Conservation (phyloP, 805 yeast genomes). For the Sporopachydermia lactativora region DNA sequence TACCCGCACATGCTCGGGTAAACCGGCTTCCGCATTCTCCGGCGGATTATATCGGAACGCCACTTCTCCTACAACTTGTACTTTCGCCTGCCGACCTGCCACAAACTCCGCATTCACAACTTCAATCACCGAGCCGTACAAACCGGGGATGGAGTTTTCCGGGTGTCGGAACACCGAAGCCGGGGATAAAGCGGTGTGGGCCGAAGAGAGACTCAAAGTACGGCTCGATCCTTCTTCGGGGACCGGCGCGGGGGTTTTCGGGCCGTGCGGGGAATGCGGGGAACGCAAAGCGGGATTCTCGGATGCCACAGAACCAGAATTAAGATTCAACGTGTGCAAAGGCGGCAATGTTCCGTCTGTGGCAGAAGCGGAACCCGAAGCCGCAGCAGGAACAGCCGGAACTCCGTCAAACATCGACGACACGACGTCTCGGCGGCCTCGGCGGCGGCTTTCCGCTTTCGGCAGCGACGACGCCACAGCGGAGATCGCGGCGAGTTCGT, state of each 20-base stretch:
- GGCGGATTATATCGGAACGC: constrained; percentile 54
- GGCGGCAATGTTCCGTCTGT: constrained; percentile 6
- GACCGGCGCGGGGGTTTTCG: background rate
- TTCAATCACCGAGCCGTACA: constrained; percentile 81
- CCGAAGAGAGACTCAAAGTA: constrained; percentile 4
- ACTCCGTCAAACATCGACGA: constrained; percentile 17
- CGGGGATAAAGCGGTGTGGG: constrained; percentile 17
- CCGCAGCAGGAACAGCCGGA: constrained; percentile 9
- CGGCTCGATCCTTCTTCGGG: constrained; percentile 3
- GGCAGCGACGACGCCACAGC: constrained; percentile 18
- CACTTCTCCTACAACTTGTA: constrained; percentile 71
- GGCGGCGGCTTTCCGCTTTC: constrained; percentile 14
- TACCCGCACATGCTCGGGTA: constrained; percentile 26
- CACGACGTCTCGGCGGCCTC: constrained; percentile 17
- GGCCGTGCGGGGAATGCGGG: constrained; percentile 3
- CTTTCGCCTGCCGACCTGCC: constrained; percentile 45
- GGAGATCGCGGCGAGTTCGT: constrained; percentile 18
- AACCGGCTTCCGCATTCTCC: constrained; percentile 9
- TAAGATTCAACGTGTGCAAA: constrained; percentile 6
- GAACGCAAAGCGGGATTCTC: constrained; percentile 5
- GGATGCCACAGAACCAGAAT: constrained; percentile 4
- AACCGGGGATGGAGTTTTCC: constrained; percentile 39
- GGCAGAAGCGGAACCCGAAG: constrained; percentile 6
- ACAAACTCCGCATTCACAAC: constrained; percentile 59
- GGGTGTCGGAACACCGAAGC: constrained; percentile 34